Percentiles rank a stretch among this genome's conserved stretches.
These are phyloP conservation scores for Eucalyptus lansdowneana DNA, from an alignment of 345 rosid species.

Conservation along the genomic window DNA sequence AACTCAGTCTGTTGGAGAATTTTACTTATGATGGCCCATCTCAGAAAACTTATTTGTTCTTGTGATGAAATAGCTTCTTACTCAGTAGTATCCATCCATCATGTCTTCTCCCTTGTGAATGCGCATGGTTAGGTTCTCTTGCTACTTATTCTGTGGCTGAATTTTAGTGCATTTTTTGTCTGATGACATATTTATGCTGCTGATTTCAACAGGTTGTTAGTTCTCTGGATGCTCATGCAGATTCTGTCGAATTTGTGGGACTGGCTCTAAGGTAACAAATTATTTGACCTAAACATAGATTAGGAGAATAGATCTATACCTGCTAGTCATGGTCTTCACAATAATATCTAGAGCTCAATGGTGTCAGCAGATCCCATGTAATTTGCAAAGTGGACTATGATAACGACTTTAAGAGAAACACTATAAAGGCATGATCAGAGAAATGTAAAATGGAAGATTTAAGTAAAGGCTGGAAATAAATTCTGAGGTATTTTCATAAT, in stretches of 20 bases:
- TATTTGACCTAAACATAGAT: no score
- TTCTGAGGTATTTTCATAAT: no score
- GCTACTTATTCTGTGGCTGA: neutral
- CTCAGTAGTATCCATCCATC: neutral
- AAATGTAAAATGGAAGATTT: no score
- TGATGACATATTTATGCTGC: neutral
- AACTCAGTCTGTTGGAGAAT: neutral
- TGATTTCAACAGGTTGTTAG: slow-evolving; percentile 53
- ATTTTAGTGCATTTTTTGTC: neutral
- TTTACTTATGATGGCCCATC: neutral
- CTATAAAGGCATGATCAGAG: no score
- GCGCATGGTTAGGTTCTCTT: neutral
- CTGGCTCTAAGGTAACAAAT: slow-evolving; percentile 44
- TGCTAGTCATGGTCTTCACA: no score
- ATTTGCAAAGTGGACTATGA: no score
- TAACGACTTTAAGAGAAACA: no score
- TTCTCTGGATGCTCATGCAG: slow-evolving; percentile 50
- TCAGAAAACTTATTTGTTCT: neutral
- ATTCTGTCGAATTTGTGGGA: slow-evolving; percentile 62
- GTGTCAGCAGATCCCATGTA: no score
- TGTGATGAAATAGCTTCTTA: neutral
- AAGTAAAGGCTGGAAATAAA: no score
- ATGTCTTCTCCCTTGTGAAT: neutral
- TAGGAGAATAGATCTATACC: no score
- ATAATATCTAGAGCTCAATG: no score